These are phyloP conservation scores for Desmodesmus armatus DNA, from an alignment of 139 green algal species.

Conservation along the genomic window DNA sequence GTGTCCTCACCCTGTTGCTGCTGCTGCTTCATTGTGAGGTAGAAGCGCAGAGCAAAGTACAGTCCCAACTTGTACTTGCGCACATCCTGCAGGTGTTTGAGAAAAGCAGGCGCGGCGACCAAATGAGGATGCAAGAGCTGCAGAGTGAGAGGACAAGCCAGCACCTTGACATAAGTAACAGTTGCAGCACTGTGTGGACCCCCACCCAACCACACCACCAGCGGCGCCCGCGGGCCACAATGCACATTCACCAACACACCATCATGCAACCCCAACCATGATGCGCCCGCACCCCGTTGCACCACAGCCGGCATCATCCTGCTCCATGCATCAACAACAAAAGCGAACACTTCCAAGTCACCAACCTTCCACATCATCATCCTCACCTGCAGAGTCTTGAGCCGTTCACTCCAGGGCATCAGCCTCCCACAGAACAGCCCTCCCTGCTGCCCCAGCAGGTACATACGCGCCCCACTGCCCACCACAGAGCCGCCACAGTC, in stretches of 20 bases:
- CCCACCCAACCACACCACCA: no score
- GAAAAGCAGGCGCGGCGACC: neutral
- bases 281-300: no score
- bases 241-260: no score
- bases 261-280: no score
- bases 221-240: no score
- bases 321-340: no score
- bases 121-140: neutral
- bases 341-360: no score
- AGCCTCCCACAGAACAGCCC: constrained; percentile 59
- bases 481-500: constrained; percentile 26
- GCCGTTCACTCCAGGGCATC: constrained; percentile 66
- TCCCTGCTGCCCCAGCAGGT: constrained; percentile 53
- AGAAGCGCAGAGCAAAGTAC: constrained; percentile 57
- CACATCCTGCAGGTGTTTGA: constrained; percentile 43
- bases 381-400: constrained; percentile 61
- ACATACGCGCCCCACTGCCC: constrained; percentile 44
- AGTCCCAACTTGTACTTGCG: constrained; percentile 61
- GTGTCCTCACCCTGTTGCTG: constrained; percentile 12
- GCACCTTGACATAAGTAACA: neutral
- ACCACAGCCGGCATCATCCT: no score
- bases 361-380: no score
- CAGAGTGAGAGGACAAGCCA: neutral
- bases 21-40: constrained; percentile 41
- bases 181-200: no score